Evolutionary conservation across 768 basidiomycete genomes (phyloP), one percentile per base, ranked within the genome.

Genomic region (Mycena belliarum): DNA sequence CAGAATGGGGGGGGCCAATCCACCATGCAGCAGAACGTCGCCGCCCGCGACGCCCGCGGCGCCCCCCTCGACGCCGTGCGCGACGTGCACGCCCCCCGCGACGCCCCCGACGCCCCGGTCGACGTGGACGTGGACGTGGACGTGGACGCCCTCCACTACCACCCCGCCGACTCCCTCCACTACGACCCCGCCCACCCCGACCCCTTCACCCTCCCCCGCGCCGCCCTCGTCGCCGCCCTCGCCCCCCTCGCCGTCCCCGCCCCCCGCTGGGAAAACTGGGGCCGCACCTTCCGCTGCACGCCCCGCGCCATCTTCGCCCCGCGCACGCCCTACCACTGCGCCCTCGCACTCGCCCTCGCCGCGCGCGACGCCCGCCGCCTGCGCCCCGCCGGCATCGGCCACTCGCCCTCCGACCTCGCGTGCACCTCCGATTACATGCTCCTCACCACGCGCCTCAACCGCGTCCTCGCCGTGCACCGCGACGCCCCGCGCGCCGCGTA

Each of bases 381-480:
- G 32, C 85, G 94, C 53, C 89, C 91, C 1, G 89, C 87, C 14
- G 97, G 94, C 14, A 86, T 93, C 16, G 96, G 95, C 2, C 95
- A 98, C 74, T 91, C 89, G 56, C 96, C 96, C 23, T 91, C 88
- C 68, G 96, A 99, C 75, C 79, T 98, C 48, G 91, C 93, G 0
- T 98, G 94, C 73, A 97, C 95, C 0, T 81, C 76, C 49, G 92
- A 86, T 12, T 95, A 84, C 75, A 89, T 98, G 86, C 73, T 98
- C 55, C 81, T 89, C 51, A 91, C 91, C 57, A 85, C 85, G 41
- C 83, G 81, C 66, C 73, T 98, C 52, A 81, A 89, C 70, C 32
- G 49, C 40, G 49, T 56, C 16, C 42, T 56, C 32, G 41, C 37
- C 18, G 38, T 51, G 29, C 84, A 93, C 71, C 68, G 72, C 49